Base-by-base conservation (phyloP, 2,329 filamentous ascomycete species). In the Dactylellina leptospora region DNA sequence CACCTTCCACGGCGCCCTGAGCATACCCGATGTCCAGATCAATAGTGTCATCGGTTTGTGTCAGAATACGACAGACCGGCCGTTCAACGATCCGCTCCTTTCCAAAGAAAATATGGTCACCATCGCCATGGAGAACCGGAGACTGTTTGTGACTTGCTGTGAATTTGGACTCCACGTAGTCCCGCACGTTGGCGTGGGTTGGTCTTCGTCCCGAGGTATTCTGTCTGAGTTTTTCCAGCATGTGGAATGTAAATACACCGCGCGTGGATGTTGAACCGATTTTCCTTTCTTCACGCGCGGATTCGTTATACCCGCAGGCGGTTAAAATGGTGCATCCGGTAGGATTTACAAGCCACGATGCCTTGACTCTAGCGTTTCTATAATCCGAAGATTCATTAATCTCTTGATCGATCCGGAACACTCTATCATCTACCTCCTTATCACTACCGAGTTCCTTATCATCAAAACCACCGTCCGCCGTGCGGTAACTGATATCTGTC, bases 1-100 rank as follows among this genome's bases (percentile, higher is more conserved):
- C 68, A 4, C 59, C 59, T 18, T n/a, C n/a, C n/a, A 11, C 25
- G 0, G 36, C 68, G 1, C 68, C 59, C 30, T 72, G 68, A 2
- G 68, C 59, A 10, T 42, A 33, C 20, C 68, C 68, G 28, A 72
- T 42, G 54, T 72, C 68, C n/a, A 72, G 20, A 2, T 72, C 68
- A 9, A 72, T 18, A 3, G 5, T 28, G 6, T 48, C 40, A 22
- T 33, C 18, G n/a, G 36, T 55, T 2, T 13, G 53, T 13, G 8
- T 9, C 4, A 64, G 16, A 10, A 63, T 45, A 38, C 20, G 60
- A n/a, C 16, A 28, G 11, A 23, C 27, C 3, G 68, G 68, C n/a
- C 59, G 40, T 60, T 72, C 68, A 3, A 64, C 22, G 2, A 72
- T 45, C 8, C n/a, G 20, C 22, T 73, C 68, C 5, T 55, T 55